Evolutionary conservation across 441 rosid genomes (phyloP).

Genomic region (Viola pubescens): DNA sequence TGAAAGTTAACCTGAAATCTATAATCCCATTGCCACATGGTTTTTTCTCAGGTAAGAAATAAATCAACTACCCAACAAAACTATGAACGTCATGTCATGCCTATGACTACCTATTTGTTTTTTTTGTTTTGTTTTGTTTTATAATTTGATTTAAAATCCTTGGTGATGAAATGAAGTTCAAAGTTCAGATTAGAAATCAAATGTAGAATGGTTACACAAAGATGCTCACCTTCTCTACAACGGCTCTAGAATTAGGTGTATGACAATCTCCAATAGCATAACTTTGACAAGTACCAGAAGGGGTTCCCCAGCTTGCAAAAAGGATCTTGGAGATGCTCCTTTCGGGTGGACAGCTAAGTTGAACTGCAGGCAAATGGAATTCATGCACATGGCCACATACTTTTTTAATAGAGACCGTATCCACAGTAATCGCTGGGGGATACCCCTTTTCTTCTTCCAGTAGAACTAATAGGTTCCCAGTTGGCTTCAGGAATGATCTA

Average conservation of each 20-base stretch:
- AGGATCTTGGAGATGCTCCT: constrained; percentile 38
- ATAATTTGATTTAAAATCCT: no score
- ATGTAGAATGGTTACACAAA: no score
- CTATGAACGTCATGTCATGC: no score
- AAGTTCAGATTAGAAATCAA: no score
- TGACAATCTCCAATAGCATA: constrained; percentile 35
- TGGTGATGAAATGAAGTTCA: no score
- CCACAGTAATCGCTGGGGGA: constrained; percentile 49
- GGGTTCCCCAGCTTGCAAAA: constrained; percentile 52
- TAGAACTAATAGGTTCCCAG: constrained; percentile 45
- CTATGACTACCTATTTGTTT: no score
- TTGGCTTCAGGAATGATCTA: constrained; percentile 42
- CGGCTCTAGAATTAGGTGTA: constrained; percentile 26
- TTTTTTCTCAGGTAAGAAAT: no score
- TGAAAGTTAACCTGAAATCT: no score
- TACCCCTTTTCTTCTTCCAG: constrained; percentile 65
- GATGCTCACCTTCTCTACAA: constrained; percentile 34
- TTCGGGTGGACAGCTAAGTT: constrained; percentile 39
- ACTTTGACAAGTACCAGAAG: constrained; percentile 39
- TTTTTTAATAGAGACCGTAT: constrained; percentile 29
- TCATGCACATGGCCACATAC: constrained; percentile 32
- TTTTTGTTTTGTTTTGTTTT: no score
- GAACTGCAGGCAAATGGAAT: constrained; percentile 27
- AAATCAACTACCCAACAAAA: no score
- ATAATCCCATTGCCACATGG: no score